These are phyloP conservation scores for Lunasporangiospora selenospora DNA, from an alignment of 192 early-diverging fungal genomes.

Conservation along the genomic window DNA sequence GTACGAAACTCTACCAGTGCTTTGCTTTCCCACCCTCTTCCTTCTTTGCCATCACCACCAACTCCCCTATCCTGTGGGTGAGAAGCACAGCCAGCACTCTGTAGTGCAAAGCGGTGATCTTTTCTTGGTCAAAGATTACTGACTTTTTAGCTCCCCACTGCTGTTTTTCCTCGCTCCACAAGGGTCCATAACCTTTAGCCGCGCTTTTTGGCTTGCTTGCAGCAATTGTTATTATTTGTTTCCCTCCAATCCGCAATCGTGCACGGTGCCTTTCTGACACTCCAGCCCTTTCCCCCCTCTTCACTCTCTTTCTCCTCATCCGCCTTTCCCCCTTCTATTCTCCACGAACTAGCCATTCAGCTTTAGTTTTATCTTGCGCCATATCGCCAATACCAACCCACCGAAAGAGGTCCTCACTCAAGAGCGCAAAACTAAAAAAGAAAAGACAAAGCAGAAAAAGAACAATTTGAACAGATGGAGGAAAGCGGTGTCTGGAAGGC, in stretches of 20 bases:
- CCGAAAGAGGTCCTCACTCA: not conserved
- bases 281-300: not conserved
- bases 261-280: no score
- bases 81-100: no score
- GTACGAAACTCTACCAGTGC: not conserved
- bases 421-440: no score
- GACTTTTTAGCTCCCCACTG: not conserved
- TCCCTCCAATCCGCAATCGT: no score
- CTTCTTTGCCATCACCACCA: no score
- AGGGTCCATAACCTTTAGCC: no score
- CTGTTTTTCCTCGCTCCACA: not conserved
- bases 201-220: not conserved
- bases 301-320: not conserved
- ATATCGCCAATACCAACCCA: no score
- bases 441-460: no score
- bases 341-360: not conserved
- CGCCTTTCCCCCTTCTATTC: not conserved
- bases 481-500: constrained; percentile 36
- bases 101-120: no score
- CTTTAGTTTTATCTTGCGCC: not conserved
- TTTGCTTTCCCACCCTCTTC: no score
- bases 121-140: not conserved
- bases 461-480: constrained; percentile 29
- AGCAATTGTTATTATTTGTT: no score
- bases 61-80: no score